Evolutionary conservation across 139 green algal genomes (phyloP).

Genomic region (Zygnema circumcarinatum): DNA sequence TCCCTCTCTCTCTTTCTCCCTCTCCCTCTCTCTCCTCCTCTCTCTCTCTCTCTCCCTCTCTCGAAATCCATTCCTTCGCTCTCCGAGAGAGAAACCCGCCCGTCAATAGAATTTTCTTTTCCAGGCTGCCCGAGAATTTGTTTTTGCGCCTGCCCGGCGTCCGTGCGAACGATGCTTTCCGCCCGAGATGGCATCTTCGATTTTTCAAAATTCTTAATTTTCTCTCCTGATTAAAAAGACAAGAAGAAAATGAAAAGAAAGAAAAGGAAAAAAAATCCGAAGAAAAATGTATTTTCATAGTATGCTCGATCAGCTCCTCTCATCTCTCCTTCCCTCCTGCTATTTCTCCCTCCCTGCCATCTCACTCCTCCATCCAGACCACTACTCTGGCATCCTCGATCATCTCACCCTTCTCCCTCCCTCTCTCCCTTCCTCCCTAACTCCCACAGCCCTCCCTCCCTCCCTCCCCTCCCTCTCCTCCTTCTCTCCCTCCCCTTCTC

Average conservation of each 20-base stretch:
- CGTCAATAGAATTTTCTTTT: too few species aligned
- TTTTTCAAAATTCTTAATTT: background rate
- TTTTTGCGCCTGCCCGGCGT: too few species aligned
- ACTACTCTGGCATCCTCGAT: too few species aligned
- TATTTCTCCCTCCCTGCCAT: background rate
- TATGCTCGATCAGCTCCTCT: background rate
- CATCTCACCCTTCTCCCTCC: background rate
- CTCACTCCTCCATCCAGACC: background rate
- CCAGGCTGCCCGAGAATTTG: too few species aligned
- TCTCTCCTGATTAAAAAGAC: background rate
- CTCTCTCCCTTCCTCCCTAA: background rate
- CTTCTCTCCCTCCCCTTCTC: background rate
- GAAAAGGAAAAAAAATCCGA: background rate
- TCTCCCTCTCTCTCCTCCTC: too few species aligned
- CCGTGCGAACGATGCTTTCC: too few species aligned
- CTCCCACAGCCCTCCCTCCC: background rate
- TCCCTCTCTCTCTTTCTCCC: too few species aligned
- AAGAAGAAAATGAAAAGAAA: background rate
- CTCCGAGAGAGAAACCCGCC: too few species aligned
- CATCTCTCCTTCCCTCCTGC: background rate
- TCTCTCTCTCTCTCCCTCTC: too few species aligned
- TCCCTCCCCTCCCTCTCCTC: background rate
- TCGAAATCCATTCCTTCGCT: too few species aligned
- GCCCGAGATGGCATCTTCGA: background rate
- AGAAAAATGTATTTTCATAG: too few species aligned